These are phyloP conservation scores for Trichoderma koningii DNA, from an alignment of 2,329 filamentous ascomycete genomes.

Conservation along the genomic window DNA sequence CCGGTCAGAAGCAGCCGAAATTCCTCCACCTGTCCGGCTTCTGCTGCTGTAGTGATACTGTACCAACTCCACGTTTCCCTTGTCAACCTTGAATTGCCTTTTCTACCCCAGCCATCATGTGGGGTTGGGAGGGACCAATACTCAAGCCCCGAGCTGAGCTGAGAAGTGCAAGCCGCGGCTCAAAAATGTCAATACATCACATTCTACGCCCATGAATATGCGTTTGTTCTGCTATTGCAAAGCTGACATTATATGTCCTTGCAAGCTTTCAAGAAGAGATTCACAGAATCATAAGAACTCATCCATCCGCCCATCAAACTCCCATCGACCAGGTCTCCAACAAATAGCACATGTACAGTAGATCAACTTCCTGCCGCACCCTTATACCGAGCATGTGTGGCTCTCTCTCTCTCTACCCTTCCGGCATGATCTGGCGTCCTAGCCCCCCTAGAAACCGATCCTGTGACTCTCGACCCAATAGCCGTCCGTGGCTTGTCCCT, in stretches of 20 bases:
- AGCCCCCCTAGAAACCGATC: not conserved
- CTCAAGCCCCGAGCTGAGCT: not conserved
- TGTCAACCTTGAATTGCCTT: not conserved
- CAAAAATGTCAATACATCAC: not conserved
- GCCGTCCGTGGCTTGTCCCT: not conserved
- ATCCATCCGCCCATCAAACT: not conserved
- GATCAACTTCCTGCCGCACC: not conserved
- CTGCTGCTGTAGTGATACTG: no score
- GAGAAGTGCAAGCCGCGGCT: constrained; percentile 14
- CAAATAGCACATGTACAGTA: not conserved
- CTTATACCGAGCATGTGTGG: constrained; percentile 15
- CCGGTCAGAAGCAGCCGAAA: constrained; percentile 21
- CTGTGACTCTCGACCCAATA: constrained; percentile 22
- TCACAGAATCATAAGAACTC: no score
- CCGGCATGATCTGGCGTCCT: not conserved
- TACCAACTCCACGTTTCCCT: no score
- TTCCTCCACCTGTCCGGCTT: constrained; percentile 27
- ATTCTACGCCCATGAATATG: not conserved
- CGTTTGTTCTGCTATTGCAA: not conserved
- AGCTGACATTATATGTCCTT: not conserved
- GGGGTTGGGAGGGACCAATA: not conserved
- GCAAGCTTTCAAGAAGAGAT: not conserved
- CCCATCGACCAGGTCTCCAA: constrained; percentile 6
- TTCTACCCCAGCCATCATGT: constrained; percentile 12
- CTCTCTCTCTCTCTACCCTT: not conserved